phyloP scores from a whole-genome alignment of 257 asterid species.

The Solanum okadae region DNA sequence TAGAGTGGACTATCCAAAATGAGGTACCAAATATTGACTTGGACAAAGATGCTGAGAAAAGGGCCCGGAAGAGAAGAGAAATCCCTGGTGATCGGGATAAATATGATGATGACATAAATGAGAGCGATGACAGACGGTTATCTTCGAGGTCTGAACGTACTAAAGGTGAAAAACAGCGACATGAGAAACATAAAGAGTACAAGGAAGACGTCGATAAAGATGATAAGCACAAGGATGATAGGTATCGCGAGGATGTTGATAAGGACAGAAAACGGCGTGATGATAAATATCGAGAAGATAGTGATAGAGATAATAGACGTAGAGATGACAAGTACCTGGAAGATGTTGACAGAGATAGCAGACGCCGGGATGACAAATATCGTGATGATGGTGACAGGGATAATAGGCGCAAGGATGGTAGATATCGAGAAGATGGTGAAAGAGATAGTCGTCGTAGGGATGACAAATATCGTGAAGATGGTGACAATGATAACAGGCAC shows the following conservation, averaged over 20 bases:
- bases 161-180: slow-evolving; percentile 56
- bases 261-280: slow-evolving; percentile 60
- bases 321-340: slow-evolving; percentile 44
- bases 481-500: slow-evolving; percentile 39
- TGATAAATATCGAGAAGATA: slow-evolving; percentile 12
- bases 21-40: slow-evolving; percentile 42
- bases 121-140: slow-evolving; percentile 42
- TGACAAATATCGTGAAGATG: slow-evolving; percentile 51
- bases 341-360: slow-evolving; percentile 53
- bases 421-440: slow-evolving; percentile 52
- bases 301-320: slow-evolving; percentile 6
- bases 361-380: slow-evolving; percentile 49
- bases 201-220: slow-evolving; percentile 13
- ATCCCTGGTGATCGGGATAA: slow-evolving; percentile 54
- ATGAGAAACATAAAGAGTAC: slow-evolving; percentile 48
- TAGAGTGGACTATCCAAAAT: slow-evolving; percentile 38
- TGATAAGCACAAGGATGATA: slow-evolving; percentile 23
- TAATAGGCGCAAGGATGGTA: slow-evolving; percentile 38
- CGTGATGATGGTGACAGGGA: slow-evolving; percentile 51
- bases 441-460: slow-evolving; percentile 45
- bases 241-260: slow-evolving; percentile 46
- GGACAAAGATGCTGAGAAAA: slow-evolving; percentile 65
- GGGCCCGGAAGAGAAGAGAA: slow-evolving; percentile 47
- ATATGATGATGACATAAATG: slow-evolving; percentile 48
- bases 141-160: slow-evolving; percentile 61